These are phyloP conservation scores for Triticum urartu DNA, from an alignment of 176 grass and related monocot species.

Conservation along the genomic window DNA sequence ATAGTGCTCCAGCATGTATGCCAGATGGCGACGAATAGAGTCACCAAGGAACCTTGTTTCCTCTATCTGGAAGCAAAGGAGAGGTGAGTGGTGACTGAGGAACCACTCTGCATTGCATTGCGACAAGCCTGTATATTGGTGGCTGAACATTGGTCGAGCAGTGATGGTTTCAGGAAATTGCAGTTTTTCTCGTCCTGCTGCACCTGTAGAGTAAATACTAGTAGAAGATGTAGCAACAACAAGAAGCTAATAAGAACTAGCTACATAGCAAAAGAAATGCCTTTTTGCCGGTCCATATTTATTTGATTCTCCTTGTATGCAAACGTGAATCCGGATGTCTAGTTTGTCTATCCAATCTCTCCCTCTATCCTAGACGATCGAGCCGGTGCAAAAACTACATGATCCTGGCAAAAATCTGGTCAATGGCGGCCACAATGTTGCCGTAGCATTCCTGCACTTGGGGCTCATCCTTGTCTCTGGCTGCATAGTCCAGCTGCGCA, in stretches of 20 bases:
- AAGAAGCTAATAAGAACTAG: conserved; percentile 39
- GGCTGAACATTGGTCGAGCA: conserved; percentile 6
- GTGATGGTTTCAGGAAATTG: conserved; percentile 21
- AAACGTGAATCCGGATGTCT: not conserved
- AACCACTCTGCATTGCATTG: conserved; percentile 2
- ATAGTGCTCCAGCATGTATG: not conserved
- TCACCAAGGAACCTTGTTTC: conserved; percentile 34
- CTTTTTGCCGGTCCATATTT: conserved; percentile 36
- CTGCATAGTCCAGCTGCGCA: conserved; percentile 66
- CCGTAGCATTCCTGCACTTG: conserved; percentile 51
- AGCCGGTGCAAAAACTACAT: conserved; percentile 15
- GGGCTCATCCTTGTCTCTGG: conserved; percentile 54
- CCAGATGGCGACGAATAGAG: conserved; percentile 16
- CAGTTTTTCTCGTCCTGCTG: conserved; percentile 45
- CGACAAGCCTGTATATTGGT: conserved; percentile 35
- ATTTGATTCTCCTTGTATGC: conserved; percentile 15
- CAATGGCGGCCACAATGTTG: conserved; percentile 55
- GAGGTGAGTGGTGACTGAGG: conserved; percentile 28
- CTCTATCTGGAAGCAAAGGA: conserved; percentile 21
- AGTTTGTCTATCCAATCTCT: not conserved
- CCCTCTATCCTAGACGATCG: not conserved
- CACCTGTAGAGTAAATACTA: conserved; percentile 36
- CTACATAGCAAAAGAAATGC: conserved; percentile 27
- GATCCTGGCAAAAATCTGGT: conserved; percentile 68
- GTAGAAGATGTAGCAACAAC: conserved; percentile 36